Evolutionary conservation across 1,284 basidiomycete species (phyloP), one percentile per base, ranked within the genome.

Genomic region (Pascua guehoae): DNA sequence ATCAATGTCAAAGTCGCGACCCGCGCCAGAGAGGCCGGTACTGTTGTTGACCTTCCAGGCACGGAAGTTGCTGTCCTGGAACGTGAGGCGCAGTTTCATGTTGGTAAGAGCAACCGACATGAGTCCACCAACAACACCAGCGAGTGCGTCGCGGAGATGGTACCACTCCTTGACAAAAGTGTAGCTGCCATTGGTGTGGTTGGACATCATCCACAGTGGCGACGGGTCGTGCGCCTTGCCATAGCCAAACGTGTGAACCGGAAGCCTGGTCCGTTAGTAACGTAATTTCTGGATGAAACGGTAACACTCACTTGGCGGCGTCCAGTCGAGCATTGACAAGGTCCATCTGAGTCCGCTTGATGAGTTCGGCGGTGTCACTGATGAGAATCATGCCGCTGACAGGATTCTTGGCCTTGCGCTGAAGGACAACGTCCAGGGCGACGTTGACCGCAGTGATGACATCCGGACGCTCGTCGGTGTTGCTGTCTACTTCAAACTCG

Each of bases 121-220:
- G 85, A 96, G 88, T 5, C 92, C 93, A 10, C 93, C 93, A 10
- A 97, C 82, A 69, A 91, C 91, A 8, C 93, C 94, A 3, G 91
- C 90, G 32, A 97, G 81, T 60, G 90, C 88, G 66, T 89, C 87
- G 12, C 89, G 85, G 36, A 96, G 84, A 72, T 93, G 88, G 75
- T 96, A 91, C 89, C 91, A 95, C 71, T 96, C 93, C 74, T 88
- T 88, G 56, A 96, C 91, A 68, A 94, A 97, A 8, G 93, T 97
- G 79, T 98, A 98, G n/a, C 90, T 93, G 42, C 94, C 95, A 57
- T 85, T 84, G 0, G 95, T 98, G 73, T 97, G 91, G 77, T 97
- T 97, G 12, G 93, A 96, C 81, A 98, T 91, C 46, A 97, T 85
- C 95, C 95, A 98, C 15, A 98, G 84, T n/a, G 92, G 94, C 4